phyloP scores from a whole-genome alignment of 2,329 filamentous ascomycete genomes.

The Thelonectria olida region DNA sequence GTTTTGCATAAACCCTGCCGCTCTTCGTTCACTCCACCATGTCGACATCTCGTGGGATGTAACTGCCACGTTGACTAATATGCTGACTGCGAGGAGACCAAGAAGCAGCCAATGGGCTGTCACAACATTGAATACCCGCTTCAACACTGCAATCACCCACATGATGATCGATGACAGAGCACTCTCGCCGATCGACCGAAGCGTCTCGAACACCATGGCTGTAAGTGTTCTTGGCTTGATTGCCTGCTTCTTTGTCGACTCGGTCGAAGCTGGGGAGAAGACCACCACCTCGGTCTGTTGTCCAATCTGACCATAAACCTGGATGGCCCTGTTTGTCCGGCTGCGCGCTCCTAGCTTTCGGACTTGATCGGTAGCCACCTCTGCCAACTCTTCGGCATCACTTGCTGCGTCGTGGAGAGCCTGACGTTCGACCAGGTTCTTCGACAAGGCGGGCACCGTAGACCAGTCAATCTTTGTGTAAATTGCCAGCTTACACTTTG shows the following conservation, averaged over 20 bases:
- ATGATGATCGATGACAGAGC: slow-evolving; percentile 80
- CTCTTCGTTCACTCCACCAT: slow-evolving; percentile 89
- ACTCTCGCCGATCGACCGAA: slow-evolving; percentile 78
- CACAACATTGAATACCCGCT: slow-evolving; percentile 72
- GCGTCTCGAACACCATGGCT: slow-evolving; percentile 76
- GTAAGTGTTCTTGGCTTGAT: slow-evolving; percentile 71
- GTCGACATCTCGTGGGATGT: slow-evolving; percentile 76
- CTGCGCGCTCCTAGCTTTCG: slow-evolving; percentile 77
- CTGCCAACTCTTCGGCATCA: slow-evolving; percentile 78
- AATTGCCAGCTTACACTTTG: slow-evolving; percentile 88
- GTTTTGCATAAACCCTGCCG: slow-evolving; percentile 80
- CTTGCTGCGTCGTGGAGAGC: slow-evolving; percentile 79
- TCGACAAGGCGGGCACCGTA: slow-evolving; percentile 69
- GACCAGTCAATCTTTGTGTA: slow-evolving; percentile 91
- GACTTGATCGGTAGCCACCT: slow-evolving; percentile 81
- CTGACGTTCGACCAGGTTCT: slow-evolving; percentile 71
- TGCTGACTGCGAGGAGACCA: slow-evolving; percentile 72
- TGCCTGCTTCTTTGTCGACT: slow-evolving; percentile 62
- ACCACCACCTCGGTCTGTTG: slow-evolving; percentile 71
- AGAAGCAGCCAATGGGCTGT: slow-evolving; percentile 81
- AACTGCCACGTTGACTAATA: slow-evolving; percentile 77
- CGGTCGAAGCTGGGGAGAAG: slow-evolving; percentile 62
- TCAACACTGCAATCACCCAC: slow-evolving; percentile 74
- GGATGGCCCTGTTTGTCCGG: slow-evolving; percentile 79
- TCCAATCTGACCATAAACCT: slow-evolving; percentile 81